Conservation (phyloP, 1,139 yeast genomes). For the Yamadazyma spencermartinsiae region DNA sequence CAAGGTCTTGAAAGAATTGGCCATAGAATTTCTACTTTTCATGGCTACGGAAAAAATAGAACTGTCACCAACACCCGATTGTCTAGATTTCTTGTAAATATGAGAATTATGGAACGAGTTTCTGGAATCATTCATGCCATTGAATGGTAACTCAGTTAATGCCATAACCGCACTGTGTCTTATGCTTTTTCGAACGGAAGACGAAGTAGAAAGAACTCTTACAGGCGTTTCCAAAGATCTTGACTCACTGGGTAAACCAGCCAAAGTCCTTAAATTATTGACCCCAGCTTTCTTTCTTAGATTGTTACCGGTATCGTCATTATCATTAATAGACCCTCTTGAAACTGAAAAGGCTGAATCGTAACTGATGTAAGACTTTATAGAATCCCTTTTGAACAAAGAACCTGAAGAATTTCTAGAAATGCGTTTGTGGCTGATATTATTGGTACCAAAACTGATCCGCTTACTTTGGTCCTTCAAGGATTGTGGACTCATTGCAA, state of each 20-base stretch:
- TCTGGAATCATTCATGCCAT: slow-evolving; percentile 20
- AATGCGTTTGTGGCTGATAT: slow-evolving; percentile 17
- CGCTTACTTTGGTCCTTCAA: slow-evolving; percentile 24
- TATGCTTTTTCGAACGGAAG: slow-evolving; percentile 30
- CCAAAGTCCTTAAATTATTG: slow-evolving; percentile 33
- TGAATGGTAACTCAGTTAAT: slow-evolving; percentile 44
- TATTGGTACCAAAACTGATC: slow-evolving; percentile 24
- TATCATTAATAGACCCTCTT: slow-evolving; percentile 22
- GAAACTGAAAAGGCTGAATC: slow-evolving; percentile 53
- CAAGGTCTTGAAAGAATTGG: slow-evolving; percentile 20
- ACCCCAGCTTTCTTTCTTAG: slow-evolving; percentile 41
- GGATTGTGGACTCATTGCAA: slow-evolving; percentile 44
- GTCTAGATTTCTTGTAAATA: slow-evolving; percentile 17
- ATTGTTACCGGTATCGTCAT: slow-evolving; percentile 17
- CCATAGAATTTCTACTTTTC: slow-evolving; percentile 21
- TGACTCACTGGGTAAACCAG: slow-evolving; percentile 20
- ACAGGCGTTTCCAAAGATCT: slow-evolving; percentile 26
- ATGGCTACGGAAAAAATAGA: slow-evolving; percentile 39
- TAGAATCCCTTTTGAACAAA: slow-evolving; percentile 35
- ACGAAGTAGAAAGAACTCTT: slow-evolving; percentile 17
- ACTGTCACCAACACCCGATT: slow-evolving; percentile 34
- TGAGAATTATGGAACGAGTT: slow-evolving; percentile 6
- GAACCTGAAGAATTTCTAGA: slow-evolving; percentile 34
- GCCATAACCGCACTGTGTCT: slow-evolving; percentile 43
- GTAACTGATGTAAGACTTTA: slow-evolving; percentile 53